Evolutionary conservation across 2,329 filamentous ascomycete genomes (phyloP).

Genomic region (Geoglossum cookeanum): DNA sequence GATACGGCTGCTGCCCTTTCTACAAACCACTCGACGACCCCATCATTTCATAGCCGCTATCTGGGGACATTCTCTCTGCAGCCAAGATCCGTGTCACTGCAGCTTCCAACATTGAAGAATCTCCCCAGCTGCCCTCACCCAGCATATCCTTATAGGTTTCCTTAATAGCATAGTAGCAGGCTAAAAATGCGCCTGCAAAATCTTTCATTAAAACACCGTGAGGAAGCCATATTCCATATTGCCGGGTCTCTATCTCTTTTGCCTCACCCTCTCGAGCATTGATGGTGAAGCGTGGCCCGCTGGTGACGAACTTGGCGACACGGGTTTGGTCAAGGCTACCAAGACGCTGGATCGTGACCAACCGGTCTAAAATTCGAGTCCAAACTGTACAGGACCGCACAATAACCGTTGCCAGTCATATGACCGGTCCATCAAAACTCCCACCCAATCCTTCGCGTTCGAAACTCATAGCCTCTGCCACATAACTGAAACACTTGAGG

Average conservation of each 20-base stretch:
- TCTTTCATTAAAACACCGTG: not conserved
- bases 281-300: not conserved
- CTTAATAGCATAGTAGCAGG: not conserved
- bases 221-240: not conserved
- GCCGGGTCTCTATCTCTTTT: not conserved
- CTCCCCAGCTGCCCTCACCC: not conserved
- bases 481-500: not conserved
- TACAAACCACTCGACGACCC: not conserved
- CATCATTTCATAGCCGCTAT: not conserved
- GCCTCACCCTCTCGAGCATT: not conserved
- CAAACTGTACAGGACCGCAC: not conserved
- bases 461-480: not conserved
- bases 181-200: not conserved
- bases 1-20: no score
- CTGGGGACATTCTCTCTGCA: not conserved
- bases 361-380: not conserved
- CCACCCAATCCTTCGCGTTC: not conserved
- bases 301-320: not conserved
- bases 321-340: not conserved
- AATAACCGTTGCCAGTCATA: not conserved
- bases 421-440: not conserved
- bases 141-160: not conserved
- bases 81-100: not conserved
- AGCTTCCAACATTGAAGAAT: not conserved
- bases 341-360: not conserved